Evolutionary conservation across 371 early-diverging fungal species (phyloP).

Genomic region (Apophysomyces ossiformis): DNA sequence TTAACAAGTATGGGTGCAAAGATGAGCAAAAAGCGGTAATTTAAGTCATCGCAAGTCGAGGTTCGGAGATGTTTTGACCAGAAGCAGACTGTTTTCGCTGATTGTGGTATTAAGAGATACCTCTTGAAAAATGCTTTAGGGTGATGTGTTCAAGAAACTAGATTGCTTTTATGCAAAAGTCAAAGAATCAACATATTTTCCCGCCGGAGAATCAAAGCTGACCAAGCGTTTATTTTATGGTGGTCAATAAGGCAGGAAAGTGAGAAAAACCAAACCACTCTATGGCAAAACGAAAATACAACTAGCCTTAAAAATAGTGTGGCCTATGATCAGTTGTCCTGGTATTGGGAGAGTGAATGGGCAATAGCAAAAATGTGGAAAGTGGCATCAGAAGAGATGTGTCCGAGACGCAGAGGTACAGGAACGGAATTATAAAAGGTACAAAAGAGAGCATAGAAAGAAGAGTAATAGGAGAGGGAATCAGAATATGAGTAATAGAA

Average conservation of each 20-base stretch:
- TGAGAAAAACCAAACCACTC: not conserved
- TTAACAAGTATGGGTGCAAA: too few relatives aligned
- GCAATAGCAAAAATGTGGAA: not conserved
- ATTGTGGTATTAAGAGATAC: too few relatives aligned
- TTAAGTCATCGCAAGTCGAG: too few relatives aligned
- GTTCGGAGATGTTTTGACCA: too few relatives aligned
- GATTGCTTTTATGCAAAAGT: not conserved
- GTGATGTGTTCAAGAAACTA: not conserved
- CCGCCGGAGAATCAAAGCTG: not conserved
- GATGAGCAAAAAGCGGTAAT: too few relatives aligned
- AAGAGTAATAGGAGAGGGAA: not conserved
- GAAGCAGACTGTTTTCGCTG: too few relatives aligned
- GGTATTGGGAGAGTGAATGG: not conserved
- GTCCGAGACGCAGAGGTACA: not conserved
- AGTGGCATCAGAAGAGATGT: not conserved
- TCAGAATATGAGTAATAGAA: not conserved
- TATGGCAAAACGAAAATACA: not conserved
- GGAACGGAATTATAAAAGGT: not conserved
- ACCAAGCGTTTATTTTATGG: not conserved
- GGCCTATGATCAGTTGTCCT: not conserved
- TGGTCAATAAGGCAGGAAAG: not conserved
- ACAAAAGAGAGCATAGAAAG: not conserved
- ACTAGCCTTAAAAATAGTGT: not conserved
- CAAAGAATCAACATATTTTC: not conserved
- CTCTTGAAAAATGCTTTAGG: too few relatives aligned